Percentiles rank a stretch among this genome's conserved stretches.
phyloP scores from a whole-genome alignment of 2,329 filamentous ascomycete genomes.

The Tolypocladium cylindrosporum region DNA sequence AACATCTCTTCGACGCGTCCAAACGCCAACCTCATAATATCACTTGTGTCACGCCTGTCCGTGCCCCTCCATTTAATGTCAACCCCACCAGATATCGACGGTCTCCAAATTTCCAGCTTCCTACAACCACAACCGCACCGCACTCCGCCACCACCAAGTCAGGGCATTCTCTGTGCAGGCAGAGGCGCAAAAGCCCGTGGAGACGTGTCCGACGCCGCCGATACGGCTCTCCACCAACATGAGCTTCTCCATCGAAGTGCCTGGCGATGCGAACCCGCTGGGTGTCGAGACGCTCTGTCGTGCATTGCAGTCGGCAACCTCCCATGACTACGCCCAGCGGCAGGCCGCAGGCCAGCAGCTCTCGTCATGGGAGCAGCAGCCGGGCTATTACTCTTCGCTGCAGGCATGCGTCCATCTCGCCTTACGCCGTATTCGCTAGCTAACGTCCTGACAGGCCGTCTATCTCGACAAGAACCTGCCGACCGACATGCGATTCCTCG shows the following conservation, averaged over 20 bases:
- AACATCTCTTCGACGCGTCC: not conserved
- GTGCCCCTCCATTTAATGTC: not conserved
- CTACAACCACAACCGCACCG: not conserved
- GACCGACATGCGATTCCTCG: constrained; percentile 71
- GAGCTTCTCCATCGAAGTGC: constrained; percentile 66
- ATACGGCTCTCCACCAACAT: constrained; percentile 29
- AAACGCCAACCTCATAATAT: not conserved
- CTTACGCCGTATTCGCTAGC: not conserved
- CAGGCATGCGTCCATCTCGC: constrained; percentile 39
- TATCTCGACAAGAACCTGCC: constrained; percentile 75
- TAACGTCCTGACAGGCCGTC: constrained; percentile 43
- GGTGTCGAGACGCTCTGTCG: constrained; percentile 53
- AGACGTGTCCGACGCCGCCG: not conserved
- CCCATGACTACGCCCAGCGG: constrained; percentile 50
- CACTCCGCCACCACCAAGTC: not conserved
- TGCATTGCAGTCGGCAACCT: constrained; percentile 53
- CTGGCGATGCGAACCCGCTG: constrained; percentile 70
- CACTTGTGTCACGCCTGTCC: not conserved
- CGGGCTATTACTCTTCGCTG: constrained; percentile 56
- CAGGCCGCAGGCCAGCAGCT: constrained; percentile 63
- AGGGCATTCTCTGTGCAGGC: not conserved
- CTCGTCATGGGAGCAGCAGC: constrained; percentile 57
- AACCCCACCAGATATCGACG: not conserved
- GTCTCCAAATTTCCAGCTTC: not conserved
- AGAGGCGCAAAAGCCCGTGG: not conserved